A percentile compares a stretch with the other conserved stretches of the same genome.
Conservation (phyloP, 352 stramenopile genomes). For the Globisporangium radiosum region DNA sequence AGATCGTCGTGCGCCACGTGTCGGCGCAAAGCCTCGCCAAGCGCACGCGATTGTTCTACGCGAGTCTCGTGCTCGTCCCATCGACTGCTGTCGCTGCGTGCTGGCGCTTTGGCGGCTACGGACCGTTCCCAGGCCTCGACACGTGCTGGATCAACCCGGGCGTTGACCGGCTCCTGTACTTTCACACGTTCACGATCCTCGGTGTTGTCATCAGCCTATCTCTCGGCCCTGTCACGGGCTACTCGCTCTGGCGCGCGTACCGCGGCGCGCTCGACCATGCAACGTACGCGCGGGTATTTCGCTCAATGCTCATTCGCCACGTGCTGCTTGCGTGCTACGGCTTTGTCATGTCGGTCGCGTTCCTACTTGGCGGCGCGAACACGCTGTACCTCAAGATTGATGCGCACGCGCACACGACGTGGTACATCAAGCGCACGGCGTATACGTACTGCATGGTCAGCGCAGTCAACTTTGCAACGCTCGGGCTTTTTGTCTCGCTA, state of each 20-base stretch:
- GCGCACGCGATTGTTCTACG: constrained; percentile 16
- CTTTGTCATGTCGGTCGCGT: constrained; percentile 18
- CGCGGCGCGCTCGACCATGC: constrained; percentile 7
- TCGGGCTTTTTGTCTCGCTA: constrained; percentile 23
- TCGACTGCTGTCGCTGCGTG: constrained; percentile 16
- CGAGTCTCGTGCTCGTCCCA: constrained; percentile 16
- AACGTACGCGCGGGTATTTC: constrained; percentile 14
- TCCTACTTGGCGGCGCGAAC: constrained; percentile 20
- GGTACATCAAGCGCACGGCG: constrained; percentile 22
- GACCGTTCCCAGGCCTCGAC: constrained; percentile 23
- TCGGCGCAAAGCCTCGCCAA: constrained; percentile 14
- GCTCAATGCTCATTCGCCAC: constrained; percentile 19
- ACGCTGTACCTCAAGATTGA: constrained; percentile 20
- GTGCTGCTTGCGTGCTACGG: constrained; percentile 21
- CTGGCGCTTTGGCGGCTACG: constrained; percentile 21
- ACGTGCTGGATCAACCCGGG: constrained; percentile 30
- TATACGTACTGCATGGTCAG: constrained; percentile 26
- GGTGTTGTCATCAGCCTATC: constrained; percentile 16
- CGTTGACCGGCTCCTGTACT: constrained; percentile 24
- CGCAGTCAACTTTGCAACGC: constrained; percentile 26
- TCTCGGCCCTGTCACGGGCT: constrained; percentile 12
- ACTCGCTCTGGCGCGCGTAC: constrained; percentile 21
- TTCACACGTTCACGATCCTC: constrained; percentile 26
- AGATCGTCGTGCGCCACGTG: constrained; percentile 24
- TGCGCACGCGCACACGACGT: constrained; percentile 11